A percentile compares a stretch with the other conserved stretches of the same genome.
Evolutionary conservation across 164 flowering plant species (phyloP).

Genomic region (Saururus chinensis): DNA sequence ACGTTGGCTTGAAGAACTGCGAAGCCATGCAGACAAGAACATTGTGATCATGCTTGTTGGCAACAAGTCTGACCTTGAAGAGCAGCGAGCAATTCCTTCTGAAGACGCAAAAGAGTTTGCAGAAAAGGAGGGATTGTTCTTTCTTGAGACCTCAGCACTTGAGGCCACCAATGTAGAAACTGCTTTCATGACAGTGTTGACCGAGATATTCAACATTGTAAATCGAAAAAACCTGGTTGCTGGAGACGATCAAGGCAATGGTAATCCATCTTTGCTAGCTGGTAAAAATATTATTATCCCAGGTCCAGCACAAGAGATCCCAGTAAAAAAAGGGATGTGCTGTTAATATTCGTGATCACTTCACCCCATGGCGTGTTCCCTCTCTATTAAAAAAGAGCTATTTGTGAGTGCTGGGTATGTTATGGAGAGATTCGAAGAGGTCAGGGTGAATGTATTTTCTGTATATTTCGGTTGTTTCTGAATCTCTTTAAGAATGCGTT

Average conservation of each 20-base stretch:
- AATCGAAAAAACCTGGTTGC: constrained; percentile 67
- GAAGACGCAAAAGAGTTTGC: constrained; percentile 87
- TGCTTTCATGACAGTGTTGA: constrained; percentile 60
- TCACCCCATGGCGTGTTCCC: neutral
- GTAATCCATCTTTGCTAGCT: constrained; percentile 34
- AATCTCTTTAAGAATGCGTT: neutral
- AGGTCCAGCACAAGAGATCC: constrained; percentile 66
- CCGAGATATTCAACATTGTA: constrained; percentile 69
- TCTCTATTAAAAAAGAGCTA: neutral
- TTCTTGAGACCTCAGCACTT: constrained; percentile 78
- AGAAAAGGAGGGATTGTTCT: constrained; percentile 68
- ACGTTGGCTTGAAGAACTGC: constrained; percentile 79
- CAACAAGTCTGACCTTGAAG: constrained; percentile 64
- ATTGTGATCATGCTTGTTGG: constrained; percentile 76
- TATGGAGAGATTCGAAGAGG: neutral
- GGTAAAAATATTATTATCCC: constrained; percentile 64
- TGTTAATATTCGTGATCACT: constrained; percentile 27
- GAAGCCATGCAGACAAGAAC: constrained; percentile 82
- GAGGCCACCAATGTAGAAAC: constrained; percentile 62
- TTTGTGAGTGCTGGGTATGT: neutral
- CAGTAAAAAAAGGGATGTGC: constrained; percentile 46
- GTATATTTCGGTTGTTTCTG: constrained; percentile 15
- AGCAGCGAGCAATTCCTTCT: constrained; percentile 55
- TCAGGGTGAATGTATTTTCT: constrained; percentile 10
- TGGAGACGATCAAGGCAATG: constrained; percentile 34